Base-by-base conservation (phyloP, 768 basidiomycete species). In the Daedaleopsis nitida region DNA sequence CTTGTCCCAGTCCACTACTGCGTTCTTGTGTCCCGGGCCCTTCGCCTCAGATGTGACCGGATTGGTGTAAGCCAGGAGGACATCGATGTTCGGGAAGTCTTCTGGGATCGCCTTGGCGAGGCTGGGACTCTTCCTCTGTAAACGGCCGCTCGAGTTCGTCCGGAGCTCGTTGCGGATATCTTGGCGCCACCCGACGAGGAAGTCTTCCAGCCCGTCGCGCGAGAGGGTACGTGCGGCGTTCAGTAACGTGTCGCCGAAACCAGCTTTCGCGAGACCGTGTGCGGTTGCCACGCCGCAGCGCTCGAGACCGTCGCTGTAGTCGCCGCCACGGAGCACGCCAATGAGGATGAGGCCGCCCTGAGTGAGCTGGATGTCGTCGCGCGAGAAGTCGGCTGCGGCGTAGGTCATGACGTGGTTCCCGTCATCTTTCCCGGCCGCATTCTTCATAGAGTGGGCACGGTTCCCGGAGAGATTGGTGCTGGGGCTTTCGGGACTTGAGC, bases 301-400 rank as follows among this genome's bases (percentile, higher is more conserved):
- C 10, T 77, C 69, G 9, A 92, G 74, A 17, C 91, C 91, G 14
- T 80, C 88, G 55, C 91, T 83, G 66, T 97, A 98, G 72, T 98
- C 95, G 0, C 95, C 95, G 0, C 95, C 95, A n/a, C 86, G 86
- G 67, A 95, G 79, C 1, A 96, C 79, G 2, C 87, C 94, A 45
- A 95, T 88, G 24, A 96, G 83, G 54, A 95, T 88, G 66, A 92
- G 78, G 2, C 93, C 92, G 32, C 86, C 74, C 32, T 75, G 73
- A 21, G 76, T 88, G 35, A 89, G 86, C 19, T 84, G 65, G 47
- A 84, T 72, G 1, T 77, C 74, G 12, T 77, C 70, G 63, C 88
- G 67, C 79, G 77, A 73, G 65, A 62, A 86, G 53, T 76, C 68
- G 0, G 70, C 65, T 1, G 80, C 68, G 9, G 65, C 69, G 65